phyloP scores from a whole-genome alignment of 768 basidiomycete genomes.

The Mycena belliarum region DNA sequence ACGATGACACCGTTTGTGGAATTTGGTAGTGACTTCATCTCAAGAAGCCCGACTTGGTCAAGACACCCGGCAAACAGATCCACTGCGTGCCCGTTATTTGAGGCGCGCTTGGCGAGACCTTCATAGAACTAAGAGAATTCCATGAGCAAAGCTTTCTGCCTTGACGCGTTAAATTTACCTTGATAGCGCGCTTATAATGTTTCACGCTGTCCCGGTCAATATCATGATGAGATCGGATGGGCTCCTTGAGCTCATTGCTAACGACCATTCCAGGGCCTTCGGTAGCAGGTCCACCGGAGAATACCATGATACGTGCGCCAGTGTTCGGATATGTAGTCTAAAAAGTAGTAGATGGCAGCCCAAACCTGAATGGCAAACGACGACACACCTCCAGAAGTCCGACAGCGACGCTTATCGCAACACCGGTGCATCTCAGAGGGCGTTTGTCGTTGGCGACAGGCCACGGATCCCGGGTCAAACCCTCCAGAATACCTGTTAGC shows the following conservation, averaged over 20 bases:
- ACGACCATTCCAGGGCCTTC: constrained; percentile 98
- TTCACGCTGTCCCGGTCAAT: constrained; percentile 96
- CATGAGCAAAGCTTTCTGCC: constrained; percentile 11
- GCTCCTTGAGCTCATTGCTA: constrained; percentile 91
- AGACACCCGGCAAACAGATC: constrained; percentile 97
- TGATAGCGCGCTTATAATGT: constrained; percentile 94
- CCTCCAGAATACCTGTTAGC: constrained; percentile 89
- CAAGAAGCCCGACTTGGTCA: constrained; percentile 95
- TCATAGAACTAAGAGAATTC: constrained; percentile 82
- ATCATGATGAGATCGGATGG: constrained; percentile 97
- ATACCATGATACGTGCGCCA: constrained; percentile 94
- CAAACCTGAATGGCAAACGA: background rate
- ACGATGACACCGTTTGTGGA: constrained; percentile 97
- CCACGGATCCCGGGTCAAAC: constrained; percentile 91
- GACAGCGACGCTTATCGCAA: constrained; percentile 90
- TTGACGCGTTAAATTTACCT: constrained; percentile 52
- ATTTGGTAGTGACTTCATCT: constrained; percentile 96
- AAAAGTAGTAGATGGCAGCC: background rate
- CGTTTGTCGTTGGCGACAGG: constrained; percentile 95
- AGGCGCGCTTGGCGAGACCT: constrained; percentile 86
- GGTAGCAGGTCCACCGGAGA: constrained; percentile 92
- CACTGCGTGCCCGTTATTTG: constrained; percentile 92
- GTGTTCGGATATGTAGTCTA: constrained; percentile 91
- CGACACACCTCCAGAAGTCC: constrained; percentile 78
- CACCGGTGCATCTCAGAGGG: constrained; percentile 91